phyloP scores from a whole-genome alignment of 306 rosid genomes.

The Cicer bijugum region DNA sequence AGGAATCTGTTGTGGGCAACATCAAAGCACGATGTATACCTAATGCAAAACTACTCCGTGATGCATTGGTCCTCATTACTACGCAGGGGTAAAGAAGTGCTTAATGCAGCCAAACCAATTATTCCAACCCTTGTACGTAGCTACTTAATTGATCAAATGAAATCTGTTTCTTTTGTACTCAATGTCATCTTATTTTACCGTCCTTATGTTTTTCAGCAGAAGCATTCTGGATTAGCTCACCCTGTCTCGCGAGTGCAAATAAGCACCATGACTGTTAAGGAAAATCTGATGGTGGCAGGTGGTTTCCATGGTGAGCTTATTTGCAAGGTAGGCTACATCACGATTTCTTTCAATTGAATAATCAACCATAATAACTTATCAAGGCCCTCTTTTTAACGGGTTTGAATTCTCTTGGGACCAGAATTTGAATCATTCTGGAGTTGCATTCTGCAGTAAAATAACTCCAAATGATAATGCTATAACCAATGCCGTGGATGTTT shows the following conservation, averaged over 20 bases:
- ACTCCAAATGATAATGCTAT: conserved; percentile 81
- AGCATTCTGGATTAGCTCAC: conserved; percentile 59
- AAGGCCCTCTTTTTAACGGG: conserved; percentile 16
- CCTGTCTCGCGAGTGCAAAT: conserved; percentile 85
- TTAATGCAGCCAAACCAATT: conserved; percentile 75
- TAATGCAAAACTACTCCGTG: conserved; percentile 89
- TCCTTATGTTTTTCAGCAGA: conserved; percentile 49
- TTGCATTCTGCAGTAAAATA: conserved; percentile 80
- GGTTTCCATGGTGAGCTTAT: conserved; percentile 96
- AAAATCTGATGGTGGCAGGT: conserved; percentile 80
- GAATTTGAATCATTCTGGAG: conserved; percentile 73
- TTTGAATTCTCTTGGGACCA: conserved; percentile 45
- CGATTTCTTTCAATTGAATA: conserved; percentile 30
- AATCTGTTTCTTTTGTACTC: conserved; percentile 23
- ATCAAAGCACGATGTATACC: conserved; percentile 93
- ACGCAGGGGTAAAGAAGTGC: conserved; percentile 74
- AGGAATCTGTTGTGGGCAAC: conserved; percentile 92
- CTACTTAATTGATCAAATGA: conserved; percentile 19
- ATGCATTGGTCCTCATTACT: conserved; percentile 89
- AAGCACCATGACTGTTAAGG: conserved; percentile 93
- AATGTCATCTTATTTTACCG: conserved; percentile 30
- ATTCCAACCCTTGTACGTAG: conserved; percentile 69
- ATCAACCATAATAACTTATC: neutral
- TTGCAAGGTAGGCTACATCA: conserved; percentile 71
- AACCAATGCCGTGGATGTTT: conserved; percentile 89